Evolutionary conservation across 1,139 yeast species (phyloP), one percentile per base, ranked within the genome.

Genomic region (Suhomyces terraborum): DNA sequence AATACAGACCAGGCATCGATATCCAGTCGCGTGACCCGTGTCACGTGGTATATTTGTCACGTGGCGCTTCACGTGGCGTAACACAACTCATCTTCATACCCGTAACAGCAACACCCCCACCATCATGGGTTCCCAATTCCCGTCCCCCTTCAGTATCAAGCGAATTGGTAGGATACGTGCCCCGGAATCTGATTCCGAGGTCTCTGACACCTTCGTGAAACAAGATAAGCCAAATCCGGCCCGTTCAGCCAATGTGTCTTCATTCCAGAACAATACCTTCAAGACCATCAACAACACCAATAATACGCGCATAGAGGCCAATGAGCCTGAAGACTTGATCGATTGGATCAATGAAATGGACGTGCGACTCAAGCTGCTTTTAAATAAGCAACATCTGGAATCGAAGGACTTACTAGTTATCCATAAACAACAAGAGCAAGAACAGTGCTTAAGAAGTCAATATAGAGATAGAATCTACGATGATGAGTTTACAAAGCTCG

Each of bases 271-370:
- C n/a, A 23, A 32, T 8, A 29, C 34, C 6, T 29, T n/a, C 33
- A 30, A 18, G 23, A 19, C 35, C n/a, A n/a, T 24, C 13, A 21
- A 31, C 10, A 17, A 33, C 8, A 10, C 27, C 12, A 30, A 40
- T 22, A 17, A 24, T 9, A 26, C 36, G 17, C 23, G 10, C 8
- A 20, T 19, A 5, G 32, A 36, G 16, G 26, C 23, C 6, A 32
- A 36, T 17, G 41, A 47, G 4, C 48, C 52, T 8, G 69, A 70
- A 30, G 76, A 75, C 12, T 50, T 79, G n/a, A 61, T 76, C 8
- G 55, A 62, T 17, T 81, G 86, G 86, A 72, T 81, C 23, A 69
- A 71, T 32, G 64, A 69, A 4, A 58, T 80, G 34, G 73, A 75
- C 38, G 41, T 49, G 4, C 64, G 79, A 41, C 78, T 79, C 4